Base-by-base conservation (phyloP, 1,284 basidiomycete genomes). In the Veloboletus limbatus region DNA sequence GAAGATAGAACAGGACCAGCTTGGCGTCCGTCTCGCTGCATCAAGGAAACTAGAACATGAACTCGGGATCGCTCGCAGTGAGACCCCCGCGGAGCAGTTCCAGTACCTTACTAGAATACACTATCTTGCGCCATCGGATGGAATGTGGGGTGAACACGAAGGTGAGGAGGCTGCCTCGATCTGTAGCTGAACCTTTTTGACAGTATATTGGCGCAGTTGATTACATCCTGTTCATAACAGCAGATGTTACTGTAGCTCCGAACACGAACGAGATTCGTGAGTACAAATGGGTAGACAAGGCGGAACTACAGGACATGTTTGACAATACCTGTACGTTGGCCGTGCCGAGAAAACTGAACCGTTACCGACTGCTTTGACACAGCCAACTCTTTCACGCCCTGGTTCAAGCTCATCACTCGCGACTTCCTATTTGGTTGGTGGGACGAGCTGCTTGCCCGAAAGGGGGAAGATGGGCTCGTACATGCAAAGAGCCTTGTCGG, bases 391-490 rank as follows among this genome's bases (percentile, higher is more conserved):
- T 99, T 99, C 69, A 99, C 97, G 4, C 97, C 97, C 0, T 99
- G 97, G 97, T 99, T 99, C 82, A 93, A 94, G 67, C 82, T 99
- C 32, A 99, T 99, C 60, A 94, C 93, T 2, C 82, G 94, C 8
- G 92, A 97, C 65, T 97, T 97, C 69, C 77, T 99, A 41, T 98
- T 96, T 67, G 92, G 92, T 13, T 99, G 97, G 97, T 99, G 97
- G 97, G 89, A 94, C 60, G 85, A 90, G 57, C 81, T 99, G 45
- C 62, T 91, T 42, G 74, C 72, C 27, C 80, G 85, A 38, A 84
- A 77, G 62, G 71, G 73, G 46, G 65, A 54, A 11, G 65, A 81
- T 26, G 88, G 88, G 8, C 75, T 77, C 46, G 74, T 92, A 18
- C 60, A 72, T 9, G 90, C 88, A 2, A 81, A 83, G 65, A 83